A percentile compares a stretch with the other conserved stretches of the same genome.
Conservation (phyloP, 2,329 filamentous ascomycete species). For the Diplodia scrobiculata region DNA sequence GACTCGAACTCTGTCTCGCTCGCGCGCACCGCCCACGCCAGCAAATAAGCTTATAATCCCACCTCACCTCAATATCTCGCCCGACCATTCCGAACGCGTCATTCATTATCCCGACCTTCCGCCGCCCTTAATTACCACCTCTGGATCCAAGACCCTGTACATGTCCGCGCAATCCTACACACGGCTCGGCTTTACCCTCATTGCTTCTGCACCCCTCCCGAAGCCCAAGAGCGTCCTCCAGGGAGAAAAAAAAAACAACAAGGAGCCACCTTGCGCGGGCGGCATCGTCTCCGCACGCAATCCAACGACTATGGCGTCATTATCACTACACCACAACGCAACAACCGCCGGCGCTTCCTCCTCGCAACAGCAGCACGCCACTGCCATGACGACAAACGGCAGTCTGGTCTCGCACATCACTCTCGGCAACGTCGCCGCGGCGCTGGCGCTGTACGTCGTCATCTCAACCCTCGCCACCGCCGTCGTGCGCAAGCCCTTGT, state of each 20-base stretch:
- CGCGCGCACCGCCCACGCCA: not conserved
- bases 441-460: slow-evolving; percentile 1
- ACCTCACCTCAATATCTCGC: not conserved
- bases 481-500: not conserved
- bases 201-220: too few relatives aligned
- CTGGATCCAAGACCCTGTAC: not conserved
- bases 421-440: slow-evolving; percentile 1
- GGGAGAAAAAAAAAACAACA: too few relatives aligned
- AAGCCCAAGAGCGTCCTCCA: too few relatives aligned
- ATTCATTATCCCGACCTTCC: not conserved
- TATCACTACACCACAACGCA: not conserved
- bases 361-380: not conserved
- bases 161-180: not conserved
- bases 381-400: not conserved
- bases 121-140: not conserved
- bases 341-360: not conserved
- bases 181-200: too few relatives aligned
- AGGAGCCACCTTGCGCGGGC: not conserved
- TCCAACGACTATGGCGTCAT: not conserved
- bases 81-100: not conserved
- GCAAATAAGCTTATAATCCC: not conserved
- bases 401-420: not conserved
- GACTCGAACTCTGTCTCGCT: not conserved
- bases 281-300: not conserved
- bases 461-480: not conserved